Base-by-base conservation (phyloP, 306 rosid genomes). In the Ceratonia siliqua region DNA sequence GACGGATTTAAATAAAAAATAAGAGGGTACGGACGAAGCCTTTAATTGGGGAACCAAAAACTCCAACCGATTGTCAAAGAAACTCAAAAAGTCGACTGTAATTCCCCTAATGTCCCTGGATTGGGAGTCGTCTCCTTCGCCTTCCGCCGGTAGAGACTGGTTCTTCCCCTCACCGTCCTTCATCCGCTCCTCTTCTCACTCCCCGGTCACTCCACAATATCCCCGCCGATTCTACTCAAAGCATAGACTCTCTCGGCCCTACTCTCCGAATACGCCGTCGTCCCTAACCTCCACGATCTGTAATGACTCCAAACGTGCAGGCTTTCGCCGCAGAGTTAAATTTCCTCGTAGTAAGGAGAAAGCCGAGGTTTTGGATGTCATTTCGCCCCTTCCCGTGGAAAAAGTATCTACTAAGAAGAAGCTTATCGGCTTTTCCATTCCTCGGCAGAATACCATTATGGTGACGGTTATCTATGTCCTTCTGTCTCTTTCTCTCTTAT, bases 161-260 rank as follows among this genome's bases (percentile, higher is more conserved):
- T 84, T 85, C 81, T 92, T 88, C 79, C 98, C 94, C 21, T 84
- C 98, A 8, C 92, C 88, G 79, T 83, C 94, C 25, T 83, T 74
- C 84, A 4, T 73, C 78, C 82, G 86, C 54, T 70, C 89, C 64
- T 24, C 78, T 6, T 66, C 83, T 4, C 46, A 1, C 17, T 68
- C 79, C 9, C 0, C 82, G 10, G 71, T 73, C 49, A 64, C 66
- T 69, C 82, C 73, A 2, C 88, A 78, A 24, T 56, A 75, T 68
- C 78, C 79, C 53, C 90, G 89, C 4, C 82, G 84, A 52, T 89
- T 85, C 84, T 53, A 82, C 62, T 55, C 89, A 24, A 81, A 80
- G 63, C 80, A 82, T 5, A 54, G 84, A 20, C 58, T 21, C 13
- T 57, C 92, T 62, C 87, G 41, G 12, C 80, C 78, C 2, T 35